Conservation (phyloP, 768 basidiomycete genomes). For the Roridomyces roridus region DNA sequence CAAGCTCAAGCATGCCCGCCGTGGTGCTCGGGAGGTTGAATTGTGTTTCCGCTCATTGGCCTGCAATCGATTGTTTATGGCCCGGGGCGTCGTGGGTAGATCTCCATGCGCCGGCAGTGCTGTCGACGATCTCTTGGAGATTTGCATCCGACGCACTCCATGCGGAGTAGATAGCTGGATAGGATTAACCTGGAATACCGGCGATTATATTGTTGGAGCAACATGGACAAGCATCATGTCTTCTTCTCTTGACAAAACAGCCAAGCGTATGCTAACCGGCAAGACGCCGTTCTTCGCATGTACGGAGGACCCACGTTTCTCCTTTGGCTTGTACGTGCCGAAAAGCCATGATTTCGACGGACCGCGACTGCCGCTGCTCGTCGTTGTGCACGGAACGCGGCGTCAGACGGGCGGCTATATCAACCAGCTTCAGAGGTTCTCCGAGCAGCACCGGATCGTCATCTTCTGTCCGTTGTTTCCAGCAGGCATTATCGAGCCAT, state of each 20-base stretch:
- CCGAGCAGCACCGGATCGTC: slow-evolving; percentile 17
- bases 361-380: slow-evolving; percentile 20
- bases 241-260: slow-evolving; percentile 15
- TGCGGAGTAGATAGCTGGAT: no score
- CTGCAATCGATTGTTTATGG: no score
- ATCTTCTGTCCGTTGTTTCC: slow-evolving; percentile 29
- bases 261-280: slow-evolving; percentile 8
- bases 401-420: slow-evolving; percentile 21
- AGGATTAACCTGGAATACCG: no score
- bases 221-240: no score
- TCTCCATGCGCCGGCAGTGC: no score
- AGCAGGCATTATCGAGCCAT: slow-evolving; percentile 27
- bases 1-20: no score
- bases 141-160: no score
- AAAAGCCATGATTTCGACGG: not conserved
- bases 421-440: slow-evolving; percentile 16
- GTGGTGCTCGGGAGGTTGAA: no score
- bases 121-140: no score
- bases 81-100: no score
- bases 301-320: slow-evolving; percentile 27
- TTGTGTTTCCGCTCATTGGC: no score
- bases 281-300: slow-evolving; percentile 25
- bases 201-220: no score
- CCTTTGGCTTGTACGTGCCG: slow-evolving; percentile 25
- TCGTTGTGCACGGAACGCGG: slow-evolving; percentile 28